These are phyloP conservation scores for Pseudonitzschia pungens DNA, from an alignment of 108 stramenopile species.

Conservation along the genomic window DNA sequence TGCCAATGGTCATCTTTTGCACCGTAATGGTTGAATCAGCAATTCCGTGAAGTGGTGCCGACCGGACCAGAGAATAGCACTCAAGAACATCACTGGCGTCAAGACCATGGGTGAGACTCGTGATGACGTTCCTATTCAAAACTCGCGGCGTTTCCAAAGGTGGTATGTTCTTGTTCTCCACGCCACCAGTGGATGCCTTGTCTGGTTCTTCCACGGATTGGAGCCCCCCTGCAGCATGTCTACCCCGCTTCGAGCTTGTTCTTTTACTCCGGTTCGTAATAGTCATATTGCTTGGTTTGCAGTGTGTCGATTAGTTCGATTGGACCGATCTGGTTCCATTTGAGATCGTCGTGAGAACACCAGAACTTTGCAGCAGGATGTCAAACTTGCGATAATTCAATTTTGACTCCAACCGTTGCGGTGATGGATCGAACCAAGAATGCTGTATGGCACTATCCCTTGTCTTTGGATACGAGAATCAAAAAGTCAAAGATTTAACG, in stretches of 20 bases:
- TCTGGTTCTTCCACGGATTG: no score
- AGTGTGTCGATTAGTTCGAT: no score
- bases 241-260: background rate
- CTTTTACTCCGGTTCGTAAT: background rate
- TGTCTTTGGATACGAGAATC: no score
- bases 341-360: no score
- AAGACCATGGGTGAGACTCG: slow-evolving; percentile 57
- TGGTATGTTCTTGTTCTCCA: slow-evolving; percentile 7
- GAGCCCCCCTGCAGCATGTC: background rate
- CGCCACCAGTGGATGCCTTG: background rate
- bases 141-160: slow-evolving; percentile 35
- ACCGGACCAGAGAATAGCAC: slow-evolving; percentile 68
- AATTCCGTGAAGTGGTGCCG: slow-evolving; percentile 53
- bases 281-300: background rate
- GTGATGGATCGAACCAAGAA: no score
- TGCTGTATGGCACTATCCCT: no score
- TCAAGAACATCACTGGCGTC: slow-evolving; percentile 85
- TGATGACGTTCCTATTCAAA: slow-evolving; percentile 38
- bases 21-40: slow-evolving; percentile 51
- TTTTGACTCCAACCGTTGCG: no score
- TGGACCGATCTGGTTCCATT: no score
- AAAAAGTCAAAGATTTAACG: no score
- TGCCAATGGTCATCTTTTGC: slow-evolving; percentile 69
- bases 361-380: no score
- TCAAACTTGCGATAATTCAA: no score